These are phyloP conservation scores for Urtica urens DNA, from an alignment of 306 rosid species.

Conservation along the genomic window DNA sequence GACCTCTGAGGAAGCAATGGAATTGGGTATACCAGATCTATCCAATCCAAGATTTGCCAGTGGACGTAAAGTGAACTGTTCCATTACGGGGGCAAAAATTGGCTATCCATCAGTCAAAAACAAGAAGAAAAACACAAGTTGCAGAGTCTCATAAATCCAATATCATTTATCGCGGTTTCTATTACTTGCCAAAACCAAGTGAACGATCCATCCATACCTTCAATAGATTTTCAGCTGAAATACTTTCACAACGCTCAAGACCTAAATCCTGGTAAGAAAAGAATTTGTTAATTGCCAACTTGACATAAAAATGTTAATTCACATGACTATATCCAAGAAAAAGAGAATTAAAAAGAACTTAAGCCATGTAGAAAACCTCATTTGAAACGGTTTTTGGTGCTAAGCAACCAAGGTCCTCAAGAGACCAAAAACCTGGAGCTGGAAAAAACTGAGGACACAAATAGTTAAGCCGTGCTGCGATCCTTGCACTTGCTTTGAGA, in stretches of 20 bases:
- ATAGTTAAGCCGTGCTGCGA: constrained; percentile 66
- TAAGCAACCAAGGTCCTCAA: constrained; percentile 27
- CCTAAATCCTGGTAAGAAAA: constrained; percentile 42
- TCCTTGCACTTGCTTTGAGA: constrained; percentile 76
- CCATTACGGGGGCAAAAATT: too few species aligned
- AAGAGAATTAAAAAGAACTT: constrained; percentile 10
- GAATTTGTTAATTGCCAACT: constrained; percentile 9
- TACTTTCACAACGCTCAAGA: constrained; percentile 33
- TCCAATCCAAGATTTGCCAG: constrained; percentile 64
- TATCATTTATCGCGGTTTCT: neutral
- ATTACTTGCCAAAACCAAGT: constrained; percentile 7
- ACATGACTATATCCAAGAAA: neutral
- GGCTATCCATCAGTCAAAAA: constrained; percentile 17
- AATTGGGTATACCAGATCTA: constrained; percentile 58
- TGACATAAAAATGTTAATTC: neutral
- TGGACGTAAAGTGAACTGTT: constrained; percentile 88
- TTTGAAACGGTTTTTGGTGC: constrained; percentile 33
- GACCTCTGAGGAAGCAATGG: constrained; percentile 30
- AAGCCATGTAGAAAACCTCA: constrained; percentile 59
- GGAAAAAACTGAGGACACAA: constrained; percentile 92
- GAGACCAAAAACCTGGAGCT: constrained; percentile 75
- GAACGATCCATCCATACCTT: constrained; percentile 50
- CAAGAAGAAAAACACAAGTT: neutral
- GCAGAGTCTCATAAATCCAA: neutral
- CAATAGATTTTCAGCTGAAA: constrained; percentile 70